Evolutionary conservation across 208 protist genomes (phyloP), one percentile per base, ranked within the genome.

Genomic region (Acanthamoeba comandoni): DNA sequence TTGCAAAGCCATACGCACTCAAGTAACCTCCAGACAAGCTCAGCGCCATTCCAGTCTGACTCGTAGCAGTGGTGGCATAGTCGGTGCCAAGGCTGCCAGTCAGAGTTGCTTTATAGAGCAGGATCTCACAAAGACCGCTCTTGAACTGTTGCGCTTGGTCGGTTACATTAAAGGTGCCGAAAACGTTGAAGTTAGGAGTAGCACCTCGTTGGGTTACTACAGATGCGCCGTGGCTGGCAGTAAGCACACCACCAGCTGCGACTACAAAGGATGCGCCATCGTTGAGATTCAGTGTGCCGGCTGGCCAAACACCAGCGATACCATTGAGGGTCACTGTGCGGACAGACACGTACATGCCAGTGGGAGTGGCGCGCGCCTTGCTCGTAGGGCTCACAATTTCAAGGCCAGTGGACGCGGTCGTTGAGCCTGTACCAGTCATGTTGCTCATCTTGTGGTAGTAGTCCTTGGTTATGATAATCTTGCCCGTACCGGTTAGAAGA

Each of bases 401-500:
- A 2, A 86, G 77, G 57, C 29, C 39, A n/a, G 8, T 13, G 2
- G 77, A 69, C 55, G 39, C 31, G 77, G 67, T 53, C 9, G 77
- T 86, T 19, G 67, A 31, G 57, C 77, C 77, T 11, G 55, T 51
- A 31, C 67, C 77, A 48, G 77, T 43, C 77, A 86, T 86, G 53
- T 69, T 60, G 77, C 77, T 60, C 22, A 15, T 86, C 55, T 62
- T 31, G 57, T 69, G 67, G 55, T 86, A 86, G 77, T 69, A 60
- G 57, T 86, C 77, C 77, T 86, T 86, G 17, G 57, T 67, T 53
- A 86, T 86, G 57, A 69, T 53, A 39, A 86, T 53, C 77, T 53
- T 86, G 53, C 77, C 77, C 2, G 77, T 60, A 39, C 77, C 77
- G 29, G 2, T 19, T 2, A 86, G 31, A 31, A 22, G 24, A 39